phyloP scores from a whole-genome alignment of 306 rosid genomes.

The Trifolium repens region DNA sequence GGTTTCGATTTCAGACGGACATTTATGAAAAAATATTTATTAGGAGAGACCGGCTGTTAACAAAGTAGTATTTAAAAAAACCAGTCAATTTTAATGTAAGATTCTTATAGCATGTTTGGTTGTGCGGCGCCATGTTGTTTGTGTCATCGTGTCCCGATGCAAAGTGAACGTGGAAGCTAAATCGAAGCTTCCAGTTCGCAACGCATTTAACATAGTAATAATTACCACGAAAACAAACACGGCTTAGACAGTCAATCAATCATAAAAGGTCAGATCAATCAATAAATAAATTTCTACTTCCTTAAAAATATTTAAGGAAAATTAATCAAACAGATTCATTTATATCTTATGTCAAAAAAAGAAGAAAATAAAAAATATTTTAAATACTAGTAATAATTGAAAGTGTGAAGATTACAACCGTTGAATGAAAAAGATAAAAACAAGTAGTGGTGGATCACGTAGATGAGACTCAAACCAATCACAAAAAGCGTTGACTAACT shows the following conservation, averaged over 20 bases:
- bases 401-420: neutral
- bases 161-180: too few relatives aligned
- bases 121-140: too few relatives aligned
- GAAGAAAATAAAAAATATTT: neutral
- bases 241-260: neutral
- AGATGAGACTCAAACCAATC: conserved; percentile 33
- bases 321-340: neutral
- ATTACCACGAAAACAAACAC: too few relatives aligned
- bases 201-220: too few relatives aligned
- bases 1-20: neutral
- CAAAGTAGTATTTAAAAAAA: neutral
- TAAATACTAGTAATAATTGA: neutral
- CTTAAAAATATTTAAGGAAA: neutral
- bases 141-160: too few relatives aligned
- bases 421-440: neutral
- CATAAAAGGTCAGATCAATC: neutral
- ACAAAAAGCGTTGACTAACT: conserved; percentile 54
- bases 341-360: neutral
- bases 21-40: neutral
- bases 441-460: conserved; percentile 19
- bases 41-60: neutral
- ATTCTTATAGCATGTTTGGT: too few relatives aligned
- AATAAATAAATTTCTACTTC: neutral
- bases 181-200: too few relatives aligned
- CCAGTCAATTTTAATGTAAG: too few relatives aligned